A percentile compares a stretch with the other conserved stretches of the same genome.
Evolutionary conservation across 2,329 filamentous ascomycete genomes (phyloP).

Genomic region (Colletotrichum sp.): DNA sequence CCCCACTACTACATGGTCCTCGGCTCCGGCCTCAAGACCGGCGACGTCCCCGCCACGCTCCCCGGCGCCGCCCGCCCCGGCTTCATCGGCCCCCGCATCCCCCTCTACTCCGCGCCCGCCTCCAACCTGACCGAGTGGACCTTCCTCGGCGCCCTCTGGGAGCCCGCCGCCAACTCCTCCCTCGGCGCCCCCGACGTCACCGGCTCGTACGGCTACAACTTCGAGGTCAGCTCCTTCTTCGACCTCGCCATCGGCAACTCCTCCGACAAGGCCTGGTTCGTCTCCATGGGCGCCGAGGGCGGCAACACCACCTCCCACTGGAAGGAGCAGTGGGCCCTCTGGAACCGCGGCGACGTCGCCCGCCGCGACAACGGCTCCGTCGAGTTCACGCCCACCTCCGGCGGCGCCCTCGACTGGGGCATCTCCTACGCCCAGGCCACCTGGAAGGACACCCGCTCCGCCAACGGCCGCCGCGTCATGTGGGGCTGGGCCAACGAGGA

Average conservation of each 20-base stretch:
- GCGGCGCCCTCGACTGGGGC: conserved; percentile 22
- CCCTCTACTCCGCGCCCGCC: conserved; percentile 19
- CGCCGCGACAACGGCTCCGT: conserved; percentile 21
- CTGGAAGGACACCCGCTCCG: conserved; percentile 12
- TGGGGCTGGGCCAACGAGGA: conserved; percentile 23
- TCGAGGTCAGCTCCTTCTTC: conserved; percentile 22
- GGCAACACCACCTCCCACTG: conserved; percentile 22
- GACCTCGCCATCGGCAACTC: conserved; percentile 14
- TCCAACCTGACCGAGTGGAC: conserved; percentile 21
- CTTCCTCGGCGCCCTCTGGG: conserved; percentile 23
- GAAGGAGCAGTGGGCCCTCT: conserved; percentile 20
- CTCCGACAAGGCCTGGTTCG: conserved; percentile 20
- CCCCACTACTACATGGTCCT: conserved; percentile 22
- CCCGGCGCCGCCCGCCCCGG: conserved; percentile 21
- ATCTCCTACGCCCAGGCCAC: conserved; percentile 22
- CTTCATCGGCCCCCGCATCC: conserved; percentile 20
- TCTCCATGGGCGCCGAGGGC: conserved; percentile 17
- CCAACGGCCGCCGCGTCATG: conserved; percentile 11
- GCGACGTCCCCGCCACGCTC: conserved; percentile 11
- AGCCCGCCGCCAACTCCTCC: conserved; percentile 17
- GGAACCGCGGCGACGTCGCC: conserved; percentile 20
- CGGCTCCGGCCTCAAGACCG: conserved; percentile 21
- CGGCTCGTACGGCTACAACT: conserved; percentile 22
- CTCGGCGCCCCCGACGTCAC: conserved; percentile 18
- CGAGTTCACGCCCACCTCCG: conserved; percentile 15